Evolutionary conservation across 305 asterid species (phyloP).

Genomic region (Coffea humblotiana): DNA sequence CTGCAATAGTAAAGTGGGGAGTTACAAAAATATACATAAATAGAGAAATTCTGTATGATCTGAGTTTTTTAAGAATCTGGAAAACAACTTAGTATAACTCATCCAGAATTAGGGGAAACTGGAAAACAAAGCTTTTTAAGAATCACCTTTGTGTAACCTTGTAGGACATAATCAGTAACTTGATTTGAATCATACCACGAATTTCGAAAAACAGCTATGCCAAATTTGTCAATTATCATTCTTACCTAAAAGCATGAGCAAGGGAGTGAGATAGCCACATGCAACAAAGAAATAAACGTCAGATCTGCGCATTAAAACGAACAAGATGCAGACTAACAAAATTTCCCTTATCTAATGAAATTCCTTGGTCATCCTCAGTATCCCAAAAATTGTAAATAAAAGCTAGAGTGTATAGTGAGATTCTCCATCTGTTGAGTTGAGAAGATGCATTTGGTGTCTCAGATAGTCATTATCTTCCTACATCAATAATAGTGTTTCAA

Average conservation of each 20-base stretch:
- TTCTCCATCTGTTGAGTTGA: not conserved
- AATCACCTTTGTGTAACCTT: conserved; percentile 85
- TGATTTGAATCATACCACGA: conserved; percentile 85
- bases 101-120: not conserved
- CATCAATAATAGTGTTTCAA: not conserved
- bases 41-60: not conserved
- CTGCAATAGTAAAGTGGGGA: conserved; percentile 37
- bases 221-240: conserved; percentile 69
- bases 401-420: not conserved
- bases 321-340: not conserved
- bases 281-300: not conserved
- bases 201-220: conserved; percentile 56
- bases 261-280: not conserved
- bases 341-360: not conserved
- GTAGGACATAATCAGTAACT: conserved; percentile 71
- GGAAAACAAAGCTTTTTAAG: conserved; percentile 11
- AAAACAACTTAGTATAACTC: not conserved
- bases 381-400: not conserved
- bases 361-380: not conserved
- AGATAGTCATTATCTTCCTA: not conserved
- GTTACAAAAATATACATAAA: not conserved
- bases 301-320: not conserved
- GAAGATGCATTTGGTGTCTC: not conserved
- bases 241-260: conserved; percentile 56
- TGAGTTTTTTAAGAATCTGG: not conserved